These are phyloP conservation scores for Cardamine chenopodiifolia DNA, from an alignment of 345 rosid species.

Conservation along the genomic window DNA sequence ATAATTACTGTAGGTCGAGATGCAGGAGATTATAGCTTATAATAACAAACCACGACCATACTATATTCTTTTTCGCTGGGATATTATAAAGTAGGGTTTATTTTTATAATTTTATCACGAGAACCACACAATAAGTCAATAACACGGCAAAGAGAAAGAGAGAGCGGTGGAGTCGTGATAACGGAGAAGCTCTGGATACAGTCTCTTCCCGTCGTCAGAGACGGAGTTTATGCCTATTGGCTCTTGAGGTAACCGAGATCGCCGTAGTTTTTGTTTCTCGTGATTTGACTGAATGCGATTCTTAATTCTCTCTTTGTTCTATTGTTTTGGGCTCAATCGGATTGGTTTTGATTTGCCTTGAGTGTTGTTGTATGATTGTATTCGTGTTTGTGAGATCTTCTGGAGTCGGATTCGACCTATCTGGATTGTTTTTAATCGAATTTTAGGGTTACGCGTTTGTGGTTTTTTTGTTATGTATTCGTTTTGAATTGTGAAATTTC, in stretches of 20 bases:
- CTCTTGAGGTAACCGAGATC: slow-evolving; percentile 54
- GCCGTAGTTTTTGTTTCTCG: not conserved
- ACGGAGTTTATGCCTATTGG: slow-evolving; percentile 79
- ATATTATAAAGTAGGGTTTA: slow-evolving; percentile 29
- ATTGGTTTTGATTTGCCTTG: slow-evolving; percentile 27
- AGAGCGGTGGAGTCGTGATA: slow-evolving; percentile 34
- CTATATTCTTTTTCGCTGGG: slow-evolving; percentile 10
- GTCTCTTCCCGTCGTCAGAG: slow-evolving; percentile 70
- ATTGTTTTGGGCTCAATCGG: slow-evolving; percentile 14
- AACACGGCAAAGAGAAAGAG: slow-evolving; percentile 30
- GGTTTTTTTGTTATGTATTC: not conserved
- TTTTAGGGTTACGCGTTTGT: slow-evolving; percentile 20
- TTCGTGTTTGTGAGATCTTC: slow-evolving; percentile 17
- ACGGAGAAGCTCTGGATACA: slow-evolving; percentile 66
- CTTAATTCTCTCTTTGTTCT: not conserved
- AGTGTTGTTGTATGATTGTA: not conserved
- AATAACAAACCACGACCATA: slow-evolving; percentile 21
- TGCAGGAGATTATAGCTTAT: not conserved
- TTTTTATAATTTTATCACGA: slow-evolving; percentile 24
- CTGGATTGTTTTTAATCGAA: not conserved
- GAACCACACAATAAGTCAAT: slow-evolving; percentile 35
- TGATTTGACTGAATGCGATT: not conserved
- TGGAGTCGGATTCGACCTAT: not conserved
- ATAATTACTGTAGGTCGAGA: not conserved
- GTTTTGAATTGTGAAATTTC: slow-evolving; percentile 14